Evolutionary conservation across 441 rosid genomes (phyloP).

Genomic region (Melastoma candidum): DNA sequence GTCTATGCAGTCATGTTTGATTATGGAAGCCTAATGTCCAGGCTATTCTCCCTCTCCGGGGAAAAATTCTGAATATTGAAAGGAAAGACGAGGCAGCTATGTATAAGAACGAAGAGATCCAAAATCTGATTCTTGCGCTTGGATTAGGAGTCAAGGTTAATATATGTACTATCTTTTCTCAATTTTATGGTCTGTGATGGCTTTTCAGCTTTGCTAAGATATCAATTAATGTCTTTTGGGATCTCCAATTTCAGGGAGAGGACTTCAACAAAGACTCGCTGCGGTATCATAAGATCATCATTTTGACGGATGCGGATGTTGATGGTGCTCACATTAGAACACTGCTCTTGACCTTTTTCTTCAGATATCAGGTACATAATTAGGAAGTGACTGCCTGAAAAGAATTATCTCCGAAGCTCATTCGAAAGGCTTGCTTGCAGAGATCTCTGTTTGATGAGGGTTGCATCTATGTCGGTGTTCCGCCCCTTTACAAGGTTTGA

Average conservation of each 20-base stretch:
- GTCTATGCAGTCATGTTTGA: constrained; percentile 7
- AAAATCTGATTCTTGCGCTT: constrained; percentile 81
- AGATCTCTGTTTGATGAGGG: constrained; percentile 84
- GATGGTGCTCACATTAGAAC: constrained; percentile 99
- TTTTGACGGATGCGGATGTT: constrained; percentile 96
- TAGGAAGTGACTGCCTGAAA: constrained; percentile 1
- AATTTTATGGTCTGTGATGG: not conserved
- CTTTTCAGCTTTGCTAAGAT: too few species aligned
- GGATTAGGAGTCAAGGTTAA: constrained; percentile 92
- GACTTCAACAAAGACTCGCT: constrained; percentile 73
- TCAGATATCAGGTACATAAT: constrained; percentile 76
- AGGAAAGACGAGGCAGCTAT: constrained; percentile 93
- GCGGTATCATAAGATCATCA: constrained; percentile 93
- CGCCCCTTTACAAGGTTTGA: constrained; percentile 89
- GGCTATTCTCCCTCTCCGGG: constrained; percentile 97
- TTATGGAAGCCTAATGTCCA: constrained; percentile 16
- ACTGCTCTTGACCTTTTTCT: constrained; percentile 82
- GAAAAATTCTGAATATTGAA: constrained; percentile 88
- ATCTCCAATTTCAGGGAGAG: constrained; percentile 56
- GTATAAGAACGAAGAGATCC: constrained; percentile 97
- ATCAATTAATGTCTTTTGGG: too few species aligned
- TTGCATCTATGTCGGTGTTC: constrained; percentile 90
- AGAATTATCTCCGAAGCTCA: not conserved
- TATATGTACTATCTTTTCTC: constrained; percentile 2
- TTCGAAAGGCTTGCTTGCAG: constrained; percentile 27